Percentiles rank a stretch among this genome's conserved stretches.
These are phyloP conservation scores for Moringa oleifera DNA, from an alignment of 345 rosid genomes.

Conservation along the genomic window DNA sequence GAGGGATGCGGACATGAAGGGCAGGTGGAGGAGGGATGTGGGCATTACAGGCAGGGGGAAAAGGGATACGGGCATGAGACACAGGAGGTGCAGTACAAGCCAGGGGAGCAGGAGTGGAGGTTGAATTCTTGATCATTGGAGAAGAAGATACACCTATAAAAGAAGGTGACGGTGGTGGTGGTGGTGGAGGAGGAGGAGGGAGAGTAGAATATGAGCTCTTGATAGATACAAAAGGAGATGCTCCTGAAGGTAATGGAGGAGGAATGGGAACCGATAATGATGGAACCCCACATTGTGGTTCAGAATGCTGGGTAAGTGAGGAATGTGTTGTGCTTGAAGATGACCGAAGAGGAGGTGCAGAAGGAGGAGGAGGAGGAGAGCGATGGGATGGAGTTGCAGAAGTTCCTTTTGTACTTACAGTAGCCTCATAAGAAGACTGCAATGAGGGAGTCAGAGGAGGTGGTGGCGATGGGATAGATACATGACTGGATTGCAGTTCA, in stretches of 20 bases:
- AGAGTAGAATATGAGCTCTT: background rate
- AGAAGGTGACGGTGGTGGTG: conserved; percentile 13
- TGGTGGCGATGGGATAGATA: conserved; percentile 11
- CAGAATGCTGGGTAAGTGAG: conserved; percentile 5
- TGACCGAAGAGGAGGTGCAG: conserved; percentile 14
- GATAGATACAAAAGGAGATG: conserved; percentile 5
- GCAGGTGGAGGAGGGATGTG: no score
- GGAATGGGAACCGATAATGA: conserved; percentile 15
- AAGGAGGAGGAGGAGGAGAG: conserved; percentile 13
- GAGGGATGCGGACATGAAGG: no score
- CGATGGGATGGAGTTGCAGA: conserved; percentile 3
- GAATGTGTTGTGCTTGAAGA: conserved; percentile 1
- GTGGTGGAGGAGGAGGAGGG: conserved; percentile 2
- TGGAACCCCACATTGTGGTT: conserved; percentile 3
- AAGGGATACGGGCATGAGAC: background rate
- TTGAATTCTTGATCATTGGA: conserved; percentile 4
- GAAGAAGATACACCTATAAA: conserved; percentile 15
- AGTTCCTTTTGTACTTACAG: conserved; percentile 3
- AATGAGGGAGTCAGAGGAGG: conserved; percentile 7
- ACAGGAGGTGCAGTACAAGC: conserved; percentile 14
- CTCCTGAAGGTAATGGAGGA: conserved; percentile 2
- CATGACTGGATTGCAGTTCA: conserved; percentile 19
- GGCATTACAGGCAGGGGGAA: no score
- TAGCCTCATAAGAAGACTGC: conserved; percentile 12
- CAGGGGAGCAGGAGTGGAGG: conserved; percentile 24